Evolutionary conservation across 805 yeast species (phyloP).

Genomic region (Starmera dryadoides): DNA sequence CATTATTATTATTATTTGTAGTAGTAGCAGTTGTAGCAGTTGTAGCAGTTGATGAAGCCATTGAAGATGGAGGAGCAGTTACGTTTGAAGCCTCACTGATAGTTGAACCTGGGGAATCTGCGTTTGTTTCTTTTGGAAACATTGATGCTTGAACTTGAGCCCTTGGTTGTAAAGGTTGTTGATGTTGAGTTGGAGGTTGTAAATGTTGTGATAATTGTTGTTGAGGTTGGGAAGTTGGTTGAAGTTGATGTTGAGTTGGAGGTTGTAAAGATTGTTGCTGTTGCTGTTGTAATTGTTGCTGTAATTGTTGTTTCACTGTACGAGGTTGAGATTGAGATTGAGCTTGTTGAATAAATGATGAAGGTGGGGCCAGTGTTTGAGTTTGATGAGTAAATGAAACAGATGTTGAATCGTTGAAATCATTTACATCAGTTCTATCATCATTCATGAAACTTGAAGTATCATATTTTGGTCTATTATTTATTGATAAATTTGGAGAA

Average conservation of each 20-base stretch:
- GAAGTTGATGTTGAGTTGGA: conserved; percentile 3
- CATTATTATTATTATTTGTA: too few species aligned
- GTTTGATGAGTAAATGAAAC: conserved; percentile 11
- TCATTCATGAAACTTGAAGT: conserved; percentile 13
- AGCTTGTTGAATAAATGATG: not conserved
- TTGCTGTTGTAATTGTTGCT: conserved; percentile 2
- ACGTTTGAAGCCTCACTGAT: conserved; percentile 1
- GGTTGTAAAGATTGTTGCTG: conserved; percentile 3
- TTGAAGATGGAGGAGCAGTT: conserved; percentile 2
- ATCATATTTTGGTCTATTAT: conserved; percentile 8
- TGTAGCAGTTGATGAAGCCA: conserved; percentile 9
- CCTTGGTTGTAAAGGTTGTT: not conserved
- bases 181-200: conserved; percentile 2
- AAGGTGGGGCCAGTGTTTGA: conserved; percentile 2
- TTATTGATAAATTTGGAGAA: conserved; percentile 6
- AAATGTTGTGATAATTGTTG: conserved; percentile 1
- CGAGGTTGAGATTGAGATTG: not conserved
- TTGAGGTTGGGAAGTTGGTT: conserved; percentile 6
- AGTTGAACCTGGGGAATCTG: conserved; percentile 13
- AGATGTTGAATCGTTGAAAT: conserved; percentile 11
- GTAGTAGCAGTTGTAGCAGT: too few species aligned
- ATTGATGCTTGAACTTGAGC: not conserved
- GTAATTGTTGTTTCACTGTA: conserved; percentile 1
- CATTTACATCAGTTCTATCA: conserved; percentile 15
- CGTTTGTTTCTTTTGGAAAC: conserved; percentile 8